phyloP scores from a whole-genome alignment of 1,139 yeast genomes.

The Candida tropicalis region DNA sequence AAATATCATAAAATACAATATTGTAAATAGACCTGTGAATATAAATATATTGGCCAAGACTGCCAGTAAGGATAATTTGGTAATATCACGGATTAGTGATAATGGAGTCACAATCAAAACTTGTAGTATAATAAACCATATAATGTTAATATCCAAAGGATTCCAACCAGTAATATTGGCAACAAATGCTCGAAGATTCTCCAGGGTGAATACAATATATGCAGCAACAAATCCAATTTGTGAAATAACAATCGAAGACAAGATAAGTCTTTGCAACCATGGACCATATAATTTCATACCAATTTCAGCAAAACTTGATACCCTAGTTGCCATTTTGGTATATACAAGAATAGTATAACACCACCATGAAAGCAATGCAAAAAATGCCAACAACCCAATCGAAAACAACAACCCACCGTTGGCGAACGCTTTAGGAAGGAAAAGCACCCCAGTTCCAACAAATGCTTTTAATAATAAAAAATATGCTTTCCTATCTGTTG shows the following conservation, averaged over 20 bases:
- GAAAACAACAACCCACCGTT: conserved; percentile 90
- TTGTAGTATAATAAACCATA: conserved; percentile 65
- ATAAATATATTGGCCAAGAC: conserved; percentile 87
- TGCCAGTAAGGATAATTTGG: conserved; percentile 86
- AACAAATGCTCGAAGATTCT: conserved; percentile 71
- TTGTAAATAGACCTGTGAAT: conserved; percentile 77
- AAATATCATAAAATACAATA: conserved; percentile 68
- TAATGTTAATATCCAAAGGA: conserved; percentile 26
- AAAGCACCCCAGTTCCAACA: conserved; percentile 96
- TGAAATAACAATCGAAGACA: conserved; percentile 78
- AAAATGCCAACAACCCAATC: conserved; percentile 57
- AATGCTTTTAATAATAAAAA: conserved; percentile 82
- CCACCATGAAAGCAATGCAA: conserved; percentile 80
- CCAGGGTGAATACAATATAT: conserved; percentile 90
- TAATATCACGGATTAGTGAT: conserved; percentile 83
- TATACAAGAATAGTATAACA: conserved; percentile 78
- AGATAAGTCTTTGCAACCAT: conserved; percentile 66
- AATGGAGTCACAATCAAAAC: conserved; percentile 74
- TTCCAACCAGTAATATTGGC: conserved; percentile 45
- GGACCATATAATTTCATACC: conserved; percentile 77
- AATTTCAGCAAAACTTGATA: conserved; percentile 85
- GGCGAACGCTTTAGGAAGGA: conserved; percentile 85
- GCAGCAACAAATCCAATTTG: conserved; percentile 96
- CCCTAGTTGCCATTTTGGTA: conserved; percentile 59
- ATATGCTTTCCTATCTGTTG: conserved; percentile 62